Evolutionary conservation across 1,284 basidiomycete species (phyloP).

Genomic region (Malassezia pachydermatis): DNA sequence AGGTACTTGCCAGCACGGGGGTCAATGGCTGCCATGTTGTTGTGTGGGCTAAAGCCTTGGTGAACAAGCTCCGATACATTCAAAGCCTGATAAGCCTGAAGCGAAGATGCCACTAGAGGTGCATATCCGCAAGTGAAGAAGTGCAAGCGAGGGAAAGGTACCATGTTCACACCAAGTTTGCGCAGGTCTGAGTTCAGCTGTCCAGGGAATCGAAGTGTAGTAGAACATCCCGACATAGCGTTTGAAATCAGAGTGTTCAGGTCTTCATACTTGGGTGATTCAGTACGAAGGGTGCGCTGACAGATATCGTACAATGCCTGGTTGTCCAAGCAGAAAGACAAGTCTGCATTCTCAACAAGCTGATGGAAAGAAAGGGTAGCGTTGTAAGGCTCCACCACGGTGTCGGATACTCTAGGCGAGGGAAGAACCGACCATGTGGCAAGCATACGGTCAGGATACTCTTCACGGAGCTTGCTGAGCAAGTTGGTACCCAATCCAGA

Average conservation of each 20-base stretch:
- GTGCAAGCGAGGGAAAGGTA: slow-evolving; percentile 49
- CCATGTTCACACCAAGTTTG: slow-evolving; percentile 82
- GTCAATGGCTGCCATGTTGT: slow-evolving; percentile 63
- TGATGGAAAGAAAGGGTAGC: slow-evolving; percentile 80
- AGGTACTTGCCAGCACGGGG: slow-evolving; percentile 55
- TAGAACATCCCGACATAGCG: slow-evolving; percentile 82
- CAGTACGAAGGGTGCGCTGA: slow-evolving; percentile 63
- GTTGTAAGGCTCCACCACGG: slow-evolving; percentile 91
- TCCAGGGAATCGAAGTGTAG: slow-evolving; percentile 82
- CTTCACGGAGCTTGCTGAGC: slow-evolving; percentile 48
- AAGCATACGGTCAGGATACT: slow-evolving; percentile 65
- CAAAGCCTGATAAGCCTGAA: slow-evolving; percentile 53
- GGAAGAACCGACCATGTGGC: slow-evolving; percentile 85
- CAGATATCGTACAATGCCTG: slow-evolving; percentile 86
- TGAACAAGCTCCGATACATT: slow-evolving; percentile 43
- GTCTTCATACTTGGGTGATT: slow-evolving; percentile 49
- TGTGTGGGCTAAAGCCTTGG: slow-evolving; percentile 45
- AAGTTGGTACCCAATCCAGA: slow-evolving; percentile 40
- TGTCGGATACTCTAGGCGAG: slow-evolving; percentile 87
- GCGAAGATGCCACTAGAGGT: slow-evolving; percentile 46
- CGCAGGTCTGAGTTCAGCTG: slow-evolving; percentile 87
- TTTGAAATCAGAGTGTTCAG: slow-evolving; percentile 58
- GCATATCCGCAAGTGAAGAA: slow-evolving; percentile 49
- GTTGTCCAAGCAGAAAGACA: slow-evolving; percentile 85
- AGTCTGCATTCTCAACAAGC: slow-evolving; percentile 75